Conservation (phyloP, 371 early-diverging fungal genomes). For the Coemansia sp. region DNA sequence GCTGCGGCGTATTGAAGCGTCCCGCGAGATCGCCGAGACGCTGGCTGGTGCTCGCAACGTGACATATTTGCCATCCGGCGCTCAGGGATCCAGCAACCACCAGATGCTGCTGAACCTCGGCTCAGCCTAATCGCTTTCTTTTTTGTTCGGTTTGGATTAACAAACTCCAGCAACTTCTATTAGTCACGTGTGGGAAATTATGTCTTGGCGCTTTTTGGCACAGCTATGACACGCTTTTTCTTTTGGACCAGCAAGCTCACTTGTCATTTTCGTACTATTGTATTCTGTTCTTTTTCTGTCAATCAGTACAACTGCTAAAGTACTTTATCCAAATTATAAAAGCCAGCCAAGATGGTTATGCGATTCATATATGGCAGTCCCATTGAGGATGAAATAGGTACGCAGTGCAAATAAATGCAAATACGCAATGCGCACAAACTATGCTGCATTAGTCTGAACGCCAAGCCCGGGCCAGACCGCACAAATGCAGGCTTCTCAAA, state of each 20-base stretch:
- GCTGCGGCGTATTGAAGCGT: constrained; percentile 95
- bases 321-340: not conserved
- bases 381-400: constrained; percentile 50
- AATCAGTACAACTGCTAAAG: not conserved
- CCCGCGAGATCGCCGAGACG: constrained; percentile 93
- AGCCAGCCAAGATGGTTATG: constrained; percentile 32
- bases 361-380: constrained; percentile 48
- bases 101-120: constrained; percentile 56
- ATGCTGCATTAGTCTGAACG: not conserved
- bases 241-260: not conserved
- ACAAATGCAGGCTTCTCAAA: not conserved
- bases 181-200: not conserved
- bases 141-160: constrained; percentile 5
- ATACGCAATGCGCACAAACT: not conserved
- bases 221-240: constrained; percentile 2
- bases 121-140: constrained; percentile 31
- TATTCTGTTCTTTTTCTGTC: constrained; percentile 1
- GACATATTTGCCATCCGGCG: constrained; percentile 81
- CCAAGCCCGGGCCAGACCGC: not conserved
- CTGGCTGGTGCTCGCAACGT: constrained; percentile 81
- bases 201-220: not conserved
- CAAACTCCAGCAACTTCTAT: not conserved
- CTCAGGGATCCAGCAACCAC: constrained; percentile 46
- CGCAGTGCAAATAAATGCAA: constrained; percentile 5
- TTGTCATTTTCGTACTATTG: not conserved